Base-by-base conservation (phyloP, 441 rosid species). In the Theobroma grandiflorum region DNA sequence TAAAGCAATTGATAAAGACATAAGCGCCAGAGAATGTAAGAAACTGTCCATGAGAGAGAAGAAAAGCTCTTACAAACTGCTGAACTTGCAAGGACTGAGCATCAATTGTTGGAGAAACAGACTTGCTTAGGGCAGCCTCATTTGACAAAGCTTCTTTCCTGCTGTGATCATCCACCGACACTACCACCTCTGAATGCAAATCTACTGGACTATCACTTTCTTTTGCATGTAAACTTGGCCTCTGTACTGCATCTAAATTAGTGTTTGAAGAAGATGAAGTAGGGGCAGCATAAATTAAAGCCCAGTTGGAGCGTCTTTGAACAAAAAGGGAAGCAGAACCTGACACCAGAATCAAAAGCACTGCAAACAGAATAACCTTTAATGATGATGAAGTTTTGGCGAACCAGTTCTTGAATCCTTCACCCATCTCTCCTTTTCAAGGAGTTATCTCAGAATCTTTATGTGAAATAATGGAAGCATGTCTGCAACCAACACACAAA, bases 341-440 rank as follows among this genome's bases (percentile, higher is more conserved):
- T 63, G 87, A 80, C 35, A 85, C 81, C 20, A 91, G 55, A 12
- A 90, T 38, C 53, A 95, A 72, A 9, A 94, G 94, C 62, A 84
- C 83, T 82, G 89, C 64, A 68, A 92, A 68, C 83, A 83, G 49
- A 42, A 89, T 61, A 35, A 88, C 86, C 79, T 81, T 89, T 1
- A 84, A 80, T 18, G 72, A 20, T 14, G 75, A 63, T 35, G 68
- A 63, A 35, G 20, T 35, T 5, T 1, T 15, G 81, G 93, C 83
- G 86, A 64, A 64, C 69, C 71, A 35, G 57, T 75, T 85, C 49
- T 18, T 84, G 74, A 79, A 62, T 68, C 70, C 72, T 80, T 79
- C 88, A 72, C 77, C 81, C 91, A 86, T 87, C 12, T 62, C 68
- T 78, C 76, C 72, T 20, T 62, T 42, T 61, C 22, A 5, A 37